Percentiles rank a stretch among this genome's conserved stretches.
These are phyloP conservation scores for Abrus pulchellus DNA, from an alignment of 306 rosid genomes.

Conservation along the genomic window DNA sequence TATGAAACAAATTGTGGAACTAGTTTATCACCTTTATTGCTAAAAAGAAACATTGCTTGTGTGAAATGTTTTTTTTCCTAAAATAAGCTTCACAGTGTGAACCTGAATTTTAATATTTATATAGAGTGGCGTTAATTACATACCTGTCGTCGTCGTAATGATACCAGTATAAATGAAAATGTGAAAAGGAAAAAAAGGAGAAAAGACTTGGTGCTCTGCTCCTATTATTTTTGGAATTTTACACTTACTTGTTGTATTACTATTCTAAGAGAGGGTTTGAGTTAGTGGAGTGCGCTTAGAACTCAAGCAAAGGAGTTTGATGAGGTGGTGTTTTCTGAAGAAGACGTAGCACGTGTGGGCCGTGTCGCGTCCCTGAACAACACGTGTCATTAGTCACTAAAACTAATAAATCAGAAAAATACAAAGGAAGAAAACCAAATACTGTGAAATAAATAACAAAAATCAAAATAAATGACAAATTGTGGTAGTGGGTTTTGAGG, in stretches of 20 bases:
- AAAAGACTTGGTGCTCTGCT: conserved; percentile 1
- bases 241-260: not conserved
- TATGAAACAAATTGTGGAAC: not conserved
- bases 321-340: conserved; percentile 67
- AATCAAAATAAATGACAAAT: not conserved
- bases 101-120: not conserved
- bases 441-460: not conserved
- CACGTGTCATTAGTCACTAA: conserved; percentile 47
- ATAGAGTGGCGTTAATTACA: not conserved
- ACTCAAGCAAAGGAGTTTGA: conserved; percentile 62
- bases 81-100: conserved; percentile 17
- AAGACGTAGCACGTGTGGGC: conserved; percentile 62
- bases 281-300: conserved; percentile 61
- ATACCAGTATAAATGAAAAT: conserved; percentile 9
- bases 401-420: not conserved
- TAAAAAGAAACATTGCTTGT: not conserved
- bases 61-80: not conserved
- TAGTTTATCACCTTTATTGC: not conserved
- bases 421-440: not conserved
- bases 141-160: not conserved
- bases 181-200: not conserved
- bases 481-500: conserved; percentile 44
- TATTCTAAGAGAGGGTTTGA: conserved; percentile 6
- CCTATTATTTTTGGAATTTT: not conserved
- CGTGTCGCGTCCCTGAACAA: conserved; percentile 36